phyloP scores from a whole-genome alignment of 345 rosid species.

The Sonneratia alba region DNA sequence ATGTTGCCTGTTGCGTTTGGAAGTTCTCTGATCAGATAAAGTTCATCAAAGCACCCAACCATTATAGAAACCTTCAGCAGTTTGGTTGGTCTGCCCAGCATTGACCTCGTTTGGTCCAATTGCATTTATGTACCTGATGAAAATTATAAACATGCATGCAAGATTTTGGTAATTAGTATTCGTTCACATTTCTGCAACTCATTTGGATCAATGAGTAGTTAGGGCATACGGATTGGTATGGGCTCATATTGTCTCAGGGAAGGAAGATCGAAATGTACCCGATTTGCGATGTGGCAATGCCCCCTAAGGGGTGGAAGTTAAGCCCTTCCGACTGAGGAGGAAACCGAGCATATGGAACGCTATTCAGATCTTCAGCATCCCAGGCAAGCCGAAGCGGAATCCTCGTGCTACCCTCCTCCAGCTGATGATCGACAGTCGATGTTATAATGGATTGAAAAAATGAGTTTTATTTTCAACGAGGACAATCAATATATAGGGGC shows the following conservation, averaged over 20 bases:
- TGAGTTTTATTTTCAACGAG: too few species aligned
- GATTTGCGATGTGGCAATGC: conserved; percentile 22
- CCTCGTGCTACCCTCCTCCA: conserved; percentile 32
- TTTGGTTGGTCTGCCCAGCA: neutral
- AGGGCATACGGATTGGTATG: neutral
- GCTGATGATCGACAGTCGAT: conserved; percentile 16
- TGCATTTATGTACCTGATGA: neutral
- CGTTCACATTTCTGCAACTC: too few species aligned
- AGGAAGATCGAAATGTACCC: conserved; percentile 24
- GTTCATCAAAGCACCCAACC: neutral
- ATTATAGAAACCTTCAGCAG: neutral
- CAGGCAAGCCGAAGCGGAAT: conserved; percentile 26
- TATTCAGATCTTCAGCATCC: conserved; percentile 24
- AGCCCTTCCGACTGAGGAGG: conserved; percentile 30
- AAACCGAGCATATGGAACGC: conserved; percentile 14
- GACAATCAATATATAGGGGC: too few species aligned
- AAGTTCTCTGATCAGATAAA: neutral
- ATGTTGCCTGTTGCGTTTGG: neutral
- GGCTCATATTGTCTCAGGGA: neutral
- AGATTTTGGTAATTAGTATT: neutral
- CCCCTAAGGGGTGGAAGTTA: conserved; percentile 25
- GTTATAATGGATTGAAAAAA: neutral
- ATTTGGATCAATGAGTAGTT: neutral
- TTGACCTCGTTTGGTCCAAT: neutral
- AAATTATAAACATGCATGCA: neutral